Evolutionary conservation across 1,139 yeast species (phyloP).

Genomic region (Wickerhamomyces sp.): DNA sequence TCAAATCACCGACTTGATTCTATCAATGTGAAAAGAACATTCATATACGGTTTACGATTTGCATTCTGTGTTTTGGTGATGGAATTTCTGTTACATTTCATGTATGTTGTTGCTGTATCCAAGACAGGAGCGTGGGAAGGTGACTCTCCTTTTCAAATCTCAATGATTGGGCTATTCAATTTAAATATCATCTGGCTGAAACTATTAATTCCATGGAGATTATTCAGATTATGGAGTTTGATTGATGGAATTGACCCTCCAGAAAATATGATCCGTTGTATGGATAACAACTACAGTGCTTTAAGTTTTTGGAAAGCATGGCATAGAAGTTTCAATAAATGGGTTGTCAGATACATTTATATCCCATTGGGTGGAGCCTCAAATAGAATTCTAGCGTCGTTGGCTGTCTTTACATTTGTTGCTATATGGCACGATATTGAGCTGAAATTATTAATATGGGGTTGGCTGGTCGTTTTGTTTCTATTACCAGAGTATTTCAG

Average conservation of each 20-base stretch:
- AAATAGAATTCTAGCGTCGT: conserved; percentile 63
- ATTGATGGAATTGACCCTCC: conserved; percentile 94
- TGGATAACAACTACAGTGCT: conserved; percentile 90
- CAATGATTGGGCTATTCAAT: conserved; percentile 91
- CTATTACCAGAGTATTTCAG: conserved; percentile 82
- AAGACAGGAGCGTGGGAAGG: conserved; percentile 83
- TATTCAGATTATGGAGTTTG: conserved; percentile 89
- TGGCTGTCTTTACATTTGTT: conserved; percentile 92
- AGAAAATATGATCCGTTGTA: conserved; percentile 95
- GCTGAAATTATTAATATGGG: conserved; percentile 83
- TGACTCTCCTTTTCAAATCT: conserved; percentile 85
- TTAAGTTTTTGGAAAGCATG: conserved; percentile 97
- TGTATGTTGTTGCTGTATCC: conserved; percentile 91
- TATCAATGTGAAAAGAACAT: conserved; percentile 46
- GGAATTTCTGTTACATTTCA: conserved; percentile 84
- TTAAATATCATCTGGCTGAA: conserved; percentile 90
- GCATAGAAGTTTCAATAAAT: conserved; percentile 91
- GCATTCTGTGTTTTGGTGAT: conserved; percentile 70
- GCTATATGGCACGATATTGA: conserved; percentile 99
- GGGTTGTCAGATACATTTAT: conserved; percentile 81
- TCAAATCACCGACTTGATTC: conserved; percentile 41
- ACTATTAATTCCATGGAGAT: conserved; percentile 90
- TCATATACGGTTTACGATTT: conserved; percentile 63
- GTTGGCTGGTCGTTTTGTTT: conserved; percentile 87
- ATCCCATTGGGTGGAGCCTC: conserved; percentile 84